These are phyloP conservation scores for Paecilomyces variotii DNA, from an alignment of 2,329 filamentous ascomycete species.

Conservation along the genomic window DNA sequence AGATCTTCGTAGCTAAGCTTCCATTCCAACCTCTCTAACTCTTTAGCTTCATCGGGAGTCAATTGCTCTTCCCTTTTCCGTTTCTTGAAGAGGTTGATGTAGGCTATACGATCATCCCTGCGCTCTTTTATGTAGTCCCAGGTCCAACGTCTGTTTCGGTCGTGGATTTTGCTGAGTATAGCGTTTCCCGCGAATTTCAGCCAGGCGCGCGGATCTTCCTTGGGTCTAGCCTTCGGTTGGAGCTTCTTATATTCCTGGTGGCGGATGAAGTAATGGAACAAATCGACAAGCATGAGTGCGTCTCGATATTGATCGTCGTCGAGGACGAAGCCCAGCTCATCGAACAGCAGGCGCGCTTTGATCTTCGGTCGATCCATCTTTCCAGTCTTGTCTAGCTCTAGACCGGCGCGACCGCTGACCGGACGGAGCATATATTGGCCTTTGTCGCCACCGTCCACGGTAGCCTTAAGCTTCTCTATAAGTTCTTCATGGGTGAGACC, in stretches of 20 bases:
- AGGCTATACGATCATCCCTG: conserved; percentile 77
- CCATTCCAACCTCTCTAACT: conserved; percentile 69
- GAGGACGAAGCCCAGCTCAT: conserved; percentile 95
- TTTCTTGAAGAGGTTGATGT: conserved; percentile 95
- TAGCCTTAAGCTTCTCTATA: conserved; percentile 64
- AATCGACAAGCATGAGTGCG: conserved; percentile 92
- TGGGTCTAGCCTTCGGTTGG: conserved; percentile 75
- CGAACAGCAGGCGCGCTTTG: conserved; percentile 86
- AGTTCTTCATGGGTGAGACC: conserved; percentile 64
- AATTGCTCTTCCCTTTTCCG: conserved; percentile 66
- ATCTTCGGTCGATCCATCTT: conserved; percentile 71
- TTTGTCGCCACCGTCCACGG: conserved; percentile 67
- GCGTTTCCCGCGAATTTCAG: conserved; percentile 83
- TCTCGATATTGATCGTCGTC: conserved; percentile 98
- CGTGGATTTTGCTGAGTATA: conserved; percentile 87
- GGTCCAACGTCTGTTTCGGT: conserved; percentile 84
- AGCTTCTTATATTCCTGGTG: conserved; percentile 95
- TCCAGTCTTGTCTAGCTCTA: conserved; percentile 91
- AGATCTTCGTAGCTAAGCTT: conserved; percentile 92
- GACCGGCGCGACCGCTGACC: conserved; percentile 87
- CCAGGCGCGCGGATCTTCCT: conserved; percentile 89
- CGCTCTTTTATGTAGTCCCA: conserved; percentile 95
- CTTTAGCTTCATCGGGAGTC: conserved; percentile 59
- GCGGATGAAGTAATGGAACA: conserved; percentile 96
- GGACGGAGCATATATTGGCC: conserved; percentile 96